phyloP scores from a whole-genome alignment of 768 basidiomycete species.

The Xerocomus brunneocitrinus region DNA sequence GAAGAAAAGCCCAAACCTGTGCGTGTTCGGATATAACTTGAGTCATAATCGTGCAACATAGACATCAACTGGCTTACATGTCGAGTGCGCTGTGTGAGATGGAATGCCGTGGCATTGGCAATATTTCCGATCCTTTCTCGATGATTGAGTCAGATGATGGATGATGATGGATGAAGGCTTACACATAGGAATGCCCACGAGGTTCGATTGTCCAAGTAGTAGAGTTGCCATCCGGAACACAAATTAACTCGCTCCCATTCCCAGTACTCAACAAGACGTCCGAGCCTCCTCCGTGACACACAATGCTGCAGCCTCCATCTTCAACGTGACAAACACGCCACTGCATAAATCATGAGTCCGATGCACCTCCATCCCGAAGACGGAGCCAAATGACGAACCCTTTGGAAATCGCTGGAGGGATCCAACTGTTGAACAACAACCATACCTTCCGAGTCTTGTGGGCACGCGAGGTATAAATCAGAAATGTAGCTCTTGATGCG shows the following conservation, averaged over 20 bases:
- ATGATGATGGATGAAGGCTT: neutral
- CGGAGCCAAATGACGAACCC: neutral
- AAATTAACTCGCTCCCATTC: neutral
- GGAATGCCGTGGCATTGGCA: conserved; percentile 3
- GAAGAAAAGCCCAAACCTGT: neutral
- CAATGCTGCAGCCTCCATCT: neutral
- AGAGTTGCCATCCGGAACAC: neutral
- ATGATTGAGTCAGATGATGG: neutral
- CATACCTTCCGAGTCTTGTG: neutral
- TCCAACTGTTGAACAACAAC: neutral
- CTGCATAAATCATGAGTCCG: neutral
- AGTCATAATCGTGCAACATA: neutral
- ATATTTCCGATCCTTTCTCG: conserved; percentile 3
- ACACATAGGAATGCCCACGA: neutral
- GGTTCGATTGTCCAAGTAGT: neutral
- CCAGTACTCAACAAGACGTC: neutral
- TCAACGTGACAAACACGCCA: neutral
- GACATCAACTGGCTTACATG: conserved; percentile 1
- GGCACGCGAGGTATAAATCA: neutral
- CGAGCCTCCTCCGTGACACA: neutral
- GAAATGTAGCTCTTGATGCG: conserved; percentile 1
- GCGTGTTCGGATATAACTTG: neutral
- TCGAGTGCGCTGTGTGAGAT: neutral
- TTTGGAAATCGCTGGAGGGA: neutral
- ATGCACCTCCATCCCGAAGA: too few relatives aligned